Evolutionary conservation across 2,329 filamentous ascomycete species (phyloP).

Genomic region (Colletotrichum camelliae): DNA sequence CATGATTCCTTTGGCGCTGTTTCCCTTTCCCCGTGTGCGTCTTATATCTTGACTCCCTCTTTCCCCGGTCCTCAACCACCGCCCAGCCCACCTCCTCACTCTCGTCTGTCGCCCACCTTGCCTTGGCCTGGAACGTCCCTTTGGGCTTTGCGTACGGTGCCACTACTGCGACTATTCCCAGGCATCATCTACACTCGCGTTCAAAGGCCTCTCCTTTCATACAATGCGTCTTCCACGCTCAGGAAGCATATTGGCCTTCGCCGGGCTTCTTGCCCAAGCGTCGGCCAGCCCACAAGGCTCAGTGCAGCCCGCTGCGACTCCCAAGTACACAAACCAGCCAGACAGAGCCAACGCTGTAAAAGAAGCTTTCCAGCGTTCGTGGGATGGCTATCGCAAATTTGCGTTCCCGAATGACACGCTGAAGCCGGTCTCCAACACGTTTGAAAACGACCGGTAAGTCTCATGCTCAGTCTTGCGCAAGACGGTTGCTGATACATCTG

Average conservation of each 20-base stretch:
- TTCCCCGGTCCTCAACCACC: background rate
- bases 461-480: background rate
- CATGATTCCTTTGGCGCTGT: background rate
- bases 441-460: constrained; percentile 71
- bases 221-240: background rate
- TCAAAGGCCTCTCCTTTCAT: background rate
- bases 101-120: background rate
- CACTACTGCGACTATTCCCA: background rate
- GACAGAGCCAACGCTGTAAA: constrained; percentile 65
- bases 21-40: background rate
- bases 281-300: background rate
- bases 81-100: background rate
- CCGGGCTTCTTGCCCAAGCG: background rate
- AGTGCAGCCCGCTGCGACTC: background rate
- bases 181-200: background rate
- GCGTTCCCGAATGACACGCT: constrained; percentile 82
- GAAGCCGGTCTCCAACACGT: constrained; percentile 68
- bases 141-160: background rate
- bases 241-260: background rate
- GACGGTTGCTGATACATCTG: constrained; percentile 19
- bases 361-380: constrained; percentile 72
- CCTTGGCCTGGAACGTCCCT: background rate
- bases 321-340: constrained; percentile 32
- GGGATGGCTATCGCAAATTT: constrained; percentile 75
- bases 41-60: background rate